Base-by-base conservation (phyloP, 2,329 filamentous ascomycete genomes). In the Ophiocordyceps camponoti-leonardi region DNA sequence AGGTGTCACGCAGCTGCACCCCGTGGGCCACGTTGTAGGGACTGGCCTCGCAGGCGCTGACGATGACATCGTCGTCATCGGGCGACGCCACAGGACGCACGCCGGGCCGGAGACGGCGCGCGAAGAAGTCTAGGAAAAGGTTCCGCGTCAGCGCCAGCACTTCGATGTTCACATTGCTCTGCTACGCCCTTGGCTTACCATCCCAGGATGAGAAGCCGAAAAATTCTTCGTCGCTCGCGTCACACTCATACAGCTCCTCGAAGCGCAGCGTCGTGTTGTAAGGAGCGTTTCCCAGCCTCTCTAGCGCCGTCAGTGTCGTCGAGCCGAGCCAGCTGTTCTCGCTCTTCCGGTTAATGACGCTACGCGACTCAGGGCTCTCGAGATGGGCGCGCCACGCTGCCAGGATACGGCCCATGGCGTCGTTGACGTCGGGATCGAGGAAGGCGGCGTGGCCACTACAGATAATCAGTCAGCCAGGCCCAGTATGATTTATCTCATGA, bases 141-240 rank as follows among this genome's bases (percentile, higher is more conserved):
- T n/a, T 5, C 6, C n/a, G 5, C 16, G 35, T 39, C 35, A 39
- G 35, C 31, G 13, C 10, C 26, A 5, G 7, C 6, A 11, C 5
- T 11, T 28, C 26, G 10, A 2, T 28, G 2, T 28, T 8, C 11
- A 8, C 7, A 8, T 11, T 28, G 6, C 26, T 28, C 26, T 5
- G 18, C 6, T 19, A 12, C 4, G 42, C 7, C 4, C 16, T n/a
- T 19, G 43, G 44, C 22, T 30, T 55, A 70, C 68, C 65, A 48
- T 85, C 80, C 81, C 81, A 84, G 0, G 76, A 81, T 46, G 67
- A 72, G 63, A 67, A 84, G 18, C 80, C 79, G 49, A 74, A 68
- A 28, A 28, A 39, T 54, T 78, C 56, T 50, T 71, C 60, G 6
- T 66, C 64, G 0, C 55, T 59, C 0, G 75, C 68, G 40, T 82